These are phyloP conservation scores for Penicillium sp. DNA, from an alignment of 2,329 filamentous ascomycete species.

Conservation along the genomic window DNA sequence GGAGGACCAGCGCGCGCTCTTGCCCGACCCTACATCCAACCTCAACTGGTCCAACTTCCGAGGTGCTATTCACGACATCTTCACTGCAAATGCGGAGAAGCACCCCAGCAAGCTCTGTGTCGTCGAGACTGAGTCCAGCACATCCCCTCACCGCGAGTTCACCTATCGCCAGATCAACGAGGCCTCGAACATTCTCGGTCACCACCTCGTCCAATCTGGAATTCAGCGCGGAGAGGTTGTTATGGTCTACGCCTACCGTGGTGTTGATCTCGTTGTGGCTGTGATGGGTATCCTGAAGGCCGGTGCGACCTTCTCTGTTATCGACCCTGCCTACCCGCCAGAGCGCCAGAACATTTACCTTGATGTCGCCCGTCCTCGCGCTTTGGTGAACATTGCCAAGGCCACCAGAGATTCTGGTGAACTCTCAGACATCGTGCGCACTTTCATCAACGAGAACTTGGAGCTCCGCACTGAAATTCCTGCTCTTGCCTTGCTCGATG, in stretches of 20 bases:
- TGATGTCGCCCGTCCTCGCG: conserved; percentile 73
- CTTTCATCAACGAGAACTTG: conserved; percentile 73
- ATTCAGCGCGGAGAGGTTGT: conserved; percentile 81
- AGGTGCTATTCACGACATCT: conserved; percentile 49
- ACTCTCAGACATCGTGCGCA: conserved; percentile 60
- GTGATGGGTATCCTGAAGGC: conserved; percentile 75
- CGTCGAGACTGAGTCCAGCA: conserved; percentile 60
- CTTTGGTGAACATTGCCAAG: conserved; percentile 72
- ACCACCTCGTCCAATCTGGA: conserved; percentile 75
- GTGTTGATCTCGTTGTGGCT: conserved; percentile 74
- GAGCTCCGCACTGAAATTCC: conserved; percentile 74
- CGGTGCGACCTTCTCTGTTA: conserved; percentile 60
- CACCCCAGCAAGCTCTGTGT: conserved; percentile 71
- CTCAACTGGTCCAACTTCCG: conserved; percentile 50
- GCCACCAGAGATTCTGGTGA: conserved; percentile 69
- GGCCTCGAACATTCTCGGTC: conserved; percentile 75
- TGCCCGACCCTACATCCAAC: conserved; percentile 48
- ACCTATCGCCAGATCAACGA: conserved; percentile 87
- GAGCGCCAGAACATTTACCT: conserved; percentile 81
- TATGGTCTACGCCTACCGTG: conserved; percentile 86
- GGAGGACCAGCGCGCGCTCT: conserved; percentile 33
- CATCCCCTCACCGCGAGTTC: conserved; percentile 65
- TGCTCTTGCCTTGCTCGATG: conserved; percentile 68
- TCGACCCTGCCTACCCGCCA: conserved; percentile 82
- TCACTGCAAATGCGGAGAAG: conserved; percentile 56